Conservation (phyloP, 257 asterid genomes). For the Plectranthus barbatus region DNA sequence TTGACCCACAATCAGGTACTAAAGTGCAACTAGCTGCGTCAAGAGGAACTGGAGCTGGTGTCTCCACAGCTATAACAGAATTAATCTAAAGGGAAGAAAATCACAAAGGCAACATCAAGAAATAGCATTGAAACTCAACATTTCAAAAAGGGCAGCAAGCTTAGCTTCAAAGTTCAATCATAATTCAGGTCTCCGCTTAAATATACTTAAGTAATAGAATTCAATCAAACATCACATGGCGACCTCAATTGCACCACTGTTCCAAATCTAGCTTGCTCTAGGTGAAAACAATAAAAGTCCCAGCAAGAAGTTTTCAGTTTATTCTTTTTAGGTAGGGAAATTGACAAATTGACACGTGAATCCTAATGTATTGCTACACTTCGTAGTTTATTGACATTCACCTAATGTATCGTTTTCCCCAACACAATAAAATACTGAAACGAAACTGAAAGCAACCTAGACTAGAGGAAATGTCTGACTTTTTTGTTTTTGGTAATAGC, state of each 20-base stretch:
- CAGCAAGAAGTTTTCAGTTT: background rate
- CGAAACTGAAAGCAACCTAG: background rate
- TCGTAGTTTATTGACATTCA: background rate
- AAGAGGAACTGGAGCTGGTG: constrained; percentile 31
- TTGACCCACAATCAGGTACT: constrained; percentile 32
- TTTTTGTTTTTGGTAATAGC: no score
- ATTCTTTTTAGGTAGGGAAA: background rate
- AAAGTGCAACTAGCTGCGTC: constrained; percentile 43
- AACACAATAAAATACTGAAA: background rate
- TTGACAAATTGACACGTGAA: background rate
- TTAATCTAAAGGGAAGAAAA: constrained; percentile 35
- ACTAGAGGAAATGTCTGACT: no score
- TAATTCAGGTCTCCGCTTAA: background rate
- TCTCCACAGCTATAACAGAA: constrained; percentile 33
- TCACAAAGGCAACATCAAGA: background rate
- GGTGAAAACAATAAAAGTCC: background rate
- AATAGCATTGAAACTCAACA: background rate
- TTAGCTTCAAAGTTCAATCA: constrained; percentile 9
- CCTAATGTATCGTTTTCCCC: background rate
- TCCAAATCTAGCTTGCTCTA: background rate
- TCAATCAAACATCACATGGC: background rate
- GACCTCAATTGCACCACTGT: background rate
- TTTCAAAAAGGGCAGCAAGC: background rate
- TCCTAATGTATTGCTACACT: background rate
- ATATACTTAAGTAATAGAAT: background rate